Percentiles rank a stretch among this genome's conserved stretches.
Evolutionary conservation across 1,284 basidiomycete genomes (phyloP).

Genomic region (Pascua guehoae): DNA sequence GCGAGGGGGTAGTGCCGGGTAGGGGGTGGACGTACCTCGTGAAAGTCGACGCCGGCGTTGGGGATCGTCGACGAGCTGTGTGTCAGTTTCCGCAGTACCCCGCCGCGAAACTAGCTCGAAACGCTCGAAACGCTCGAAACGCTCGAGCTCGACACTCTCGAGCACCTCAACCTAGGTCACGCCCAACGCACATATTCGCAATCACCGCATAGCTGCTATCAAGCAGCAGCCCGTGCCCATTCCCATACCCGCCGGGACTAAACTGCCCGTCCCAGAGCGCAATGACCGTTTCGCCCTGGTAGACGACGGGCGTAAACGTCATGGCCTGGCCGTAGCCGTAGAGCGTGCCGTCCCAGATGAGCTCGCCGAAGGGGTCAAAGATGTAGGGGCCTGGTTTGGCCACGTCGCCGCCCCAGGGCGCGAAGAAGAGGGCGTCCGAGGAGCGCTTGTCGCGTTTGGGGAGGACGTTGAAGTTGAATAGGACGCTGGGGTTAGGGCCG

Average conservation of each 20-base stretch:
- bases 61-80: constrained; percentile 7
- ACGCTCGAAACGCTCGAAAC: too few species aligned
- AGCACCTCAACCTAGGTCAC: not conserved
- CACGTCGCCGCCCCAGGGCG: constrained; percentile 26
- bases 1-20: too few species aligned
- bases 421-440: constrained; percentile 25
- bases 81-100: too few species aligned
- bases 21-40: constrained; percentile 17
- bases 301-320: constrained; percentile 20
- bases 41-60: constrained; percentile 20
- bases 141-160: too few species aligned
- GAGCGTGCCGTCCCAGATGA: constrained; percentile 30
- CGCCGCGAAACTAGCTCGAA: too few species aligned
- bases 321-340: constrained; percentile 31
- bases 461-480: constrained; percentile 21
- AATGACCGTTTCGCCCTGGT: constrained; percentile 26
- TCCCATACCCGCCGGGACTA: constrained; percentile 24
- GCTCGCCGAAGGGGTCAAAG: constrained; percentile 25
- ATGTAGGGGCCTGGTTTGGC: constrained; percentile 23
- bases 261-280: constrained; percentile 32
- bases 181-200: constrained; percentile 22
- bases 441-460: constrained; percentile 1
- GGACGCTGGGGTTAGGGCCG: constrained; percentile 9
- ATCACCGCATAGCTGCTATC: constrained; percentile 30
- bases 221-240: constrained; percentile 23